Percentiles rank a stretch among this genome's conserved stretches.
Evolutionary conservation across 371 early-diverging fungal genomes (phyloP).

Genomic region (Saksenaea vasiformis): DNA sequence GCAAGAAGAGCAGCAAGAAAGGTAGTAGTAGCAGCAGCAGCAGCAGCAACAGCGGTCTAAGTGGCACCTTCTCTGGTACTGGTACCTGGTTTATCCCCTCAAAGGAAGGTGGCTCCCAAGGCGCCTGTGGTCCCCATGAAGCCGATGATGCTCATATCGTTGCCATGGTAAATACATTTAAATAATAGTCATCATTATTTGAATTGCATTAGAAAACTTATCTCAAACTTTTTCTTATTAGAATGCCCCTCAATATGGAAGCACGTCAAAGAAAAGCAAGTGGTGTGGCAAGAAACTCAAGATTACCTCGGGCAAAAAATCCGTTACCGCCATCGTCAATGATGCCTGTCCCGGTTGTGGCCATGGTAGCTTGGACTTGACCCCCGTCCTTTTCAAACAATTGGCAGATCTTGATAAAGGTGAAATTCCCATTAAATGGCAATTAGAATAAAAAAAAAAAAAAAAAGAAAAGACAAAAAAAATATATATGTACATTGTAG

Average conservation of each 20-base stretch:
- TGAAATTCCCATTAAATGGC: slow-evolving; percentile 27
- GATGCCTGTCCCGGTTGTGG: slow-evolving; percentile 38
- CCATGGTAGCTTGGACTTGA: slow-evolving; percentile 28
- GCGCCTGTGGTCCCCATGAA: slow-evolving; percentile 30
- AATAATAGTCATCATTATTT: too few relatives aligned
- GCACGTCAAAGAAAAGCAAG: slow-evolving; percentile 17
- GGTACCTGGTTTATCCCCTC: slow-evolving; percentile 37
- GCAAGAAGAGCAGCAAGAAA: background rate
- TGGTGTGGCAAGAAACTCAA: slow-evolving; percentile 34
- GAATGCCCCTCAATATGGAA: slow-evolving; percentile 28
- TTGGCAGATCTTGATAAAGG: slow-evolving; percentile 23
- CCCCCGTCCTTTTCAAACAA: slow-evolving; percentile 20
- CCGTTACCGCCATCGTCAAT: slow-evolving; percentile 23
- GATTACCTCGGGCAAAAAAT: slow-evolving; percentile 20
- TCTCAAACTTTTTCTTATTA: too few relatives aligned
- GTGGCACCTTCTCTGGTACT: slow-evolving; percentile 18
- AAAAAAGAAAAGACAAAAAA: too few relatives aligned
- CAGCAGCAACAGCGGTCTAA: background rate
- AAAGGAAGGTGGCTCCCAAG: slow-evolving; percentile 24
- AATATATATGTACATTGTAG: background rate
- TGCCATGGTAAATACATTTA: slow-evolving; percentile 25
- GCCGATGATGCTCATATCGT: slow-evolving; percentile 25
- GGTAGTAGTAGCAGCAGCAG: background rate
- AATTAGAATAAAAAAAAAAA: slow-evolving; percentile 13
- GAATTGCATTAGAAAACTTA: too few relatives aligned